Base-by-base conservation (phyloP, 345 rosid genomes). In the Citrus inodora region DNA sequence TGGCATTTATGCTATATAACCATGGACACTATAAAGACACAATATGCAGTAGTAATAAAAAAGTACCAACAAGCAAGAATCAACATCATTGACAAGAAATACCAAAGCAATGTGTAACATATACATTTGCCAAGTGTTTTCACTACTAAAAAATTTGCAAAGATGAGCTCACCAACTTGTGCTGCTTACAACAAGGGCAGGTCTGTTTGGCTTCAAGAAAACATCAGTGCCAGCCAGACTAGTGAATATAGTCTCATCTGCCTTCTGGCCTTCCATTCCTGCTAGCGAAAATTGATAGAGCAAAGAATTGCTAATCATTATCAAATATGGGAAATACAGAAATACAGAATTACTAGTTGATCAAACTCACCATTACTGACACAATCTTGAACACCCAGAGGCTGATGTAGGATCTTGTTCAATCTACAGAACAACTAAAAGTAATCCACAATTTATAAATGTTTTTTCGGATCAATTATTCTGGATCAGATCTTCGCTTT, bases 131-230 rank as follows among this genome's bases (percentile, higher is more conserved):
- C n/a, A 7, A n/a, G 63, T 65, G 35, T 76, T 66, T 65, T 11
- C 11, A 66, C 7, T 46, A 38, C 6, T 17, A 73, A n/a, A 51
- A 21, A 21, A 32, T 56, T 24, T 55, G 2, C 17, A n/a, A 75
- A 56, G 24, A 78, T 63, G 72, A 79, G 25, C 90, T 86, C 80
- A 96, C 99, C 99, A 96, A 87, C 98, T 96, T 73, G 99, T 96
- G 83, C 99, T 96, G 89, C 98, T 96, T 68, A 96, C 95, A 38
- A 96, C 87, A 87, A 96, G 95, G 42, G 97, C 99, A 48, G 97
- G 98, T 78, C 97, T 90, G 73, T 87, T 89, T 62, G 81, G 86
- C 88, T 91, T 96, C 76, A 88, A 85, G 30, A 75, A 81, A 80
- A 90, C 71, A 70, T 71, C 83, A 70, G 77, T 69, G 82, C 81